A percentile compares a stretch with the other conserved stretches of the same genome.
These are phyloP conservation scores for Cudoniella acicularis DNA, from an alignment of 495 filamentous ascomycete genomes.

Conservation along the genomic window DNA sequence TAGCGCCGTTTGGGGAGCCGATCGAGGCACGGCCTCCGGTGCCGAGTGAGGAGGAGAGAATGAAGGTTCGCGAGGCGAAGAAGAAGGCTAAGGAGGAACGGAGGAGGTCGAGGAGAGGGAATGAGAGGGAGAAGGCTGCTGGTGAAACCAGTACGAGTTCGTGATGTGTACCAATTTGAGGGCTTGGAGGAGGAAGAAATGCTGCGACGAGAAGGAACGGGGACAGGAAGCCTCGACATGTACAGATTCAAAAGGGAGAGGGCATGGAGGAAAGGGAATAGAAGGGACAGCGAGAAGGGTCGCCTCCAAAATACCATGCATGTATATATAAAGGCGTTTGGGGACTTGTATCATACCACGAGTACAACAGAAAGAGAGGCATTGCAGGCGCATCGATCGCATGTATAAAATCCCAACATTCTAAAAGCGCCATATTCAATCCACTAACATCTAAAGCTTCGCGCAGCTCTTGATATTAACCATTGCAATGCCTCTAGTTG, in stretches of 20 bases:
- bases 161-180: no score
- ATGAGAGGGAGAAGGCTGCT: neutral
- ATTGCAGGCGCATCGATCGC: neutral
- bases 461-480: no score
- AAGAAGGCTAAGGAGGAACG: constrained; percentile 48
- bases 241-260: no score
- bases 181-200: no score
- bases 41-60: constrained; percentile 57
- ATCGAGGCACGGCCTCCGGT: constrained; percentile 62
- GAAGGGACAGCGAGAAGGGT: neutral
- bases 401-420: neutral
- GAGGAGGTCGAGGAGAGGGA: constrained; percentile 31
- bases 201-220: no score
- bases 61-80: constrained; percentile 44
- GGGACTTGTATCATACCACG: neutral
- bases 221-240: no score
- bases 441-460: no score
- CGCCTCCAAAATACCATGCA: neutral
- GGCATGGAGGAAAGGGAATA: neutral
- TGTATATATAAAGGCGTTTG: neutral
- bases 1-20: constrained; percentile 65
- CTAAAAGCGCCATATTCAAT: neutral
- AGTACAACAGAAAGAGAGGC: neutral
- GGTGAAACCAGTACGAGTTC: no score
- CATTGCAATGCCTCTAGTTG: no score